Percentiles rank a stretch among this genome's conserved stretches.
Conservation (phyloP, 169 alveolate species). For the Eimeria necatrix region DNA sequence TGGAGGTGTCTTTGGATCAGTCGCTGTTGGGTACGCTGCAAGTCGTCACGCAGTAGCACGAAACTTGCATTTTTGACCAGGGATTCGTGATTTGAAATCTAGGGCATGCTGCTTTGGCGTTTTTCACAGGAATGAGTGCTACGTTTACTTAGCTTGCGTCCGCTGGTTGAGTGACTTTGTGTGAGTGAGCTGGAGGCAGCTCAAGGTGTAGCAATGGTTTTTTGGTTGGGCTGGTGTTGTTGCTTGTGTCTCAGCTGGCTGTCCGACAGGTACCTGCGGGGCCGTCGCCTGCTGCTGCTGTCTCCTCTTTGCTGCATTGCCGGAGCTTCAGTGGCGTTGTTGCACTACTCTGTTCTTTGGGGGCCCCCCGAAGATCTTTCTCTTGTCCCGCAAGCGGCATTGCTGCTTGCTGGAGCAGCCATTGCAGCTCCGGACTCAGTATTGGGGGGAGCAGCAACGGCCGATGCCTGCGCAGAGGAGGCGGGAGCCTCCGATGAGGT, state of each 20-base stretch:
- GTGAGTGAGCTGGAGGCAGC: neutral
- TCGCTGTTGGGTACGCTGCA: conserved; percentile 80
- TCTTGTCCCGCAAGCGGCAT: neutral
- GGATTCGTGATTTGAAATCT: neutral
- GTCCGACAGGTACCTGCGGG: conserved; percentile 43
- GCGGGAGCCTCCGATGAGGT: neutral
- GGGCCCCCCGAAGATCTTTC: conserved; percentile 21
- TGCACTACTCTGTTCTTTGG: neutral
- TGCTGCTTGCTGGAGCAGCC: conserved; percentile 65
- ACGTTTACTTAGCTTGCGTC: neutral
- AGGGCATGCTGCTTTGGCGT: neutral
- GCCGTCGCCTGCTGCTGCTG: conserved; percentile 67
- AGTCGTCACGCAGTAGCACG: neutral
- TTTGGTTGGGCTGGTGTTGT: too few relatives aligned
- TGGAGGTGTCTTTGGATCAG: conserved; percentile 85
- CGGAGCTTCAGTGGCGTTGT: neutral
- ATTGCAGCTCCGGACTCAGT: conserved; percentile 85
- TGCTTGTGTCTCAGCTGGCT: conserved; percentile 17
- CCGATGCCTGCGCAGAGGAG: conserved; percentile 77
- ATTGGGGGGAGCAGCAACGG: conserved; percentile 84
- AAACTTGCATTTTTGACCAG: neutral
- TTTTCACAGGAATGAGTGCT: neutral
- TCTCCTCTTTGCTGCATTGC: conserved; percentile 62
- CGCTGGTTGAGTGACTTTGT: neutral
- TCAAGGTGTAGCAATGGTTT: neutral